Evolutionary conservation across 441 rosid genomes (phyloP).

Genomic region (Jatropha podagrica): DNA sequence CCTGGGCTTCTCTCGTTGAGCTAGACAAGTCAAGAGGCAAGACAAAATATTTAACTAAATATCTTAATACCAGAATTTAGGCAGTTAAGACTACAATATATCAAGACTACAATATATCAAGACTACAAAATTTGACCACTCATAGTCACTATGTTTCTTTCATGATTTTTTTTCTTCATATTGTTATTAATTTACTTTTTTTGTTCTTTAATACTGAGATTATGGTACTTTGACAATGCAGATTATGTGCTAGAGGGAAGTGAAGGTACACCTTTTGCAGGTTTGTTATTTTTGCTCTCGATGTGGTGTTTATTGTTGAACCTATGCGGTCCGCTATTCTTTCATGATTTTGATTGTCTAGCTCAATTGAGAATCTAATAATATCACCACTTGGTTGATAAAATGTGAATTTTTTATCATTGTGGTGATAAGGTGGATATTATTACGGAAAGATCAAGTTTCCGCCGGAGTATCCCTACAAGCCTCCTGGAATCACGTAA

Average conservation of each 20-base stretch:
- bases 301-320: background rate
- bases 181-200: background rate
- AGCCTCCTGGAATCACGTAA: constrained; percentile 98
- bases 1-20: background rate
- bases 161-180: background rate
- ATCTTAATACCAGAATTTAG: too few species aligned
- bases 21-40: too few species aligned
- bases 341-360: constrained; percentile 10
- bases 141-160: background rate
- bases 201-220: background rate
- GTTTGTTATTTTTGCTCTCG: constrained; percentile 34
- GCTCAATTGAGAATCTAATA: constrained; percentile 17
- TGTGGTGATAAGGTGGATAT: constrained; percentile 60
- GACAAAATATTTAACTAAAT: too few species aligned
- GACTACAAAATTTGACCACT: background rate
- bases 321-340: background rate
- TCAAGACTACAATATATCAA: background rate
- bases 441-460: constrained; percentile 97
- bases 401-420: constrained; percentile 16
- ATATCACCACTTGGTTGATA: constrained; percentile 18
- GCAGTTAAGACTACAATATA: too few species aligned
- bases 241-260: constrained; percentile 98
- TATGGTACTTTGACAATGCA: constrained; percentile 37
- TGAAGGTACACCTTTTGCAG: constrained; percentile 95
- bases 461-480: constrained; percentile 93